phyloP scores from a whole-genome alignment of 2,329 filamentous ascomycete species.

The Verticillium klebahnii region DNA sequence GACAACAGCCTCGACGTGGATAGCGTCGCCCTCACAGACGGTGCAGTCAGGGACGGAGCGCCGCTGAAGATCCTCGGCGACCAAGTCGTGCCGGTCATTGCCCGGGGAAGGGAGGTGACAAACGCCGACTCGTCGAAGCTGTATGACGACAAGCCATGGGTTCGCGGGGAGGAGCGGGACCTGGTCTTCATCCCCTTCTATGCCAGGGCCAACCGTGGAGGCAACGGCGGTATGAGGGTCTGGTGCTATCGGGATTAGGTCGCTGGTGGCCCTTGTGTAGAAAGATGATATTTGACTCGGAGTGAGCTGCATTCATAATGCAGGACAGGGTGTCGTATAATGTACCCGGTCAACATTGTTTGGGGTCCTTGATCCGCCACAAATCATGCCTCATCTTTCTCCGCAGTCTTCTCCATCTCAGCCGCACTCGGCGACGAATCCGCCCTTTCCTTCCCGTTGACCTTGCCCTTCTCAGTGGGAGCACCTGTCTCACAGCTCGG shows the following conservation, averaged over 20 bases:
- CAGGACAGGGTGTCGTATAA: background rate
- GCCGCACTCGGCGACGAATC: constrained; percentile 6
- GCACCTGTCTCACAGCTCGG: background rate
- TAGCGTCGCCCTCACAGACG: background rate
- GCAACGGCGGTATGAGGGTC: constrained; percentile 2
- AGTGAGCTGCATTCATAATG: background rate
- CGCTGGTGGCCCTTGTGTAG: background rate
- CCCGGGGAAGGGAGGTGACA: background rate
- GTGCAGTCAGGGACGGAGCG: background rate
- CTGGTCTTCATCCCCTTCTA: constrained; percentile 5
- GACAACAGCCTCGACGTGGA: constrained; percentile 2
- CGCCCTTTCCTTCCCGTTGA: background rate
- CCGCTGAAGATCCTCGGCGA: background rate
- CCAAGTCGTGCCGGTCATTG: constrained; percentile 1
- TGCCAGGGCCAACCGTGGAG: constrained; percentile 4
- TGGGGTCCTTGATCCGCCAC: background rate
- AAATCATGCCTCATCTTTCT: background rate
- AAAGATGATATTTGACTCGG: background rate
- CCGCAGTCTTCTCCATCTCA: background rate
- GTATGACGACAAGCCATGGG: background rate
- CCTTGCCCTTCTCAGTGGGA: background rate
- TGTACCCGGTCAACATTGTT: background rate
- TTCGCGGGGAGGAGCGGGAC: background rate
- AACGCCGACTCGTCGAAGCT: background rate
- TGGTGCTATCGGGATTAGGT: background rate